Conservation (phyloP, 371 early-diverging fungal species). For the Syncephalastrum monosporum region DNA sequence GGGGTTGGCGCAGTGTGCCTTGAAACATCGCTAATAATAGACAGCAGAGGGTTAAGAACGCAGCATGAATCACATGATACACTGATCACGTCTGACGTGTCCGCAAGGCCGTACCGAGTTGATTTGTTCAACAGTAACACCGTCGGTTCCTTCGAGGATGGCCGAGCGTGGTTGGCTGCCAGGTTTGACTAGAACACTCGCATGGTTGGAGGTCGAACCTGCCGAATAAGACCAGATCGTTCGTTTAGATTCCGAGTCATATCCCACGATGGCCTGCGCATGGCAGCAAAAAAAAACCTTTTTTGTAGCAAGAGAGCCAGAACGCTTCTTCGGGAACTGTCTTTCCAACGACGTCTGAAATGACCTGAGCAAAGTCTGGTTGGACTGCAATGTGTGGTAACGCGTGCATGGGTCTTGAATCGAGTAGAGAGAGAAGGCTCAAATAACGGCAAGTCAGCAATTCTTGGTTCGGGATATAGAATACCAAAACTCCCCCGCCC, state of each 20-base stretch:
- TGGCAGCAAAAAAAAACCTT: slow-evolving; percentile 25
- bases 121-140: slow-evolving; percentile 1
- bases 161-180: neutral
- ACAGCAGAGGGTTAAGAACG: slow-evolving; percentile 1
- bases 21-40: slow-evolving; percentile 41
- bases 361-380: slow-evolving; percentile 42
- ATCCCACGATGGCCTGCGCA: neutral
- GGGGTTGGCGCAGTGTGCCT: slow-evolving; percentile 28
- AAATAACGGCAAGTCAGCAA: too few relatives aligned
- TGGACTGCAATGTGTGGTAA: slow-evolving; percentile 43
- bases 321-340: slow-evolving; percentile 33
- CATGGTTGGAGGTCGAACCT: slow-evolving; percentile 16
- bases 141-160: slow-evolving; percentile 10
- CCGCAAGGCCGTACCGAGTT: slow-evolving; percentile 2
- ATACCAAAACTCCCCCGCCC: neutral
- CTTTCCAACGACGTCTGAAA: slow-evolving; percentile 29
- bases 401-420: slow-evolving; percentile 5
- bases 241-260: neutral
- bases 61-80: neutral
- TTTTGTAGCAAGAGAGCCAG: slow-evolving; percentile 56
- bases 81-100: neutral
- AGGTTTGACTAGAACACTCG: slow-evolving; percentile 1
- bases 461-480: too few relatives aligned
- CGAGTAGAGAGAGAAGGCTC: too few relatives aligned
- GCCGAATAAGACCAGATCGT: neutral